These are phyloP conservation scores for Russula foetens DNA, from an alignment of 768 basidiomycete genomes.

Conservation along the genomic window DNA sequence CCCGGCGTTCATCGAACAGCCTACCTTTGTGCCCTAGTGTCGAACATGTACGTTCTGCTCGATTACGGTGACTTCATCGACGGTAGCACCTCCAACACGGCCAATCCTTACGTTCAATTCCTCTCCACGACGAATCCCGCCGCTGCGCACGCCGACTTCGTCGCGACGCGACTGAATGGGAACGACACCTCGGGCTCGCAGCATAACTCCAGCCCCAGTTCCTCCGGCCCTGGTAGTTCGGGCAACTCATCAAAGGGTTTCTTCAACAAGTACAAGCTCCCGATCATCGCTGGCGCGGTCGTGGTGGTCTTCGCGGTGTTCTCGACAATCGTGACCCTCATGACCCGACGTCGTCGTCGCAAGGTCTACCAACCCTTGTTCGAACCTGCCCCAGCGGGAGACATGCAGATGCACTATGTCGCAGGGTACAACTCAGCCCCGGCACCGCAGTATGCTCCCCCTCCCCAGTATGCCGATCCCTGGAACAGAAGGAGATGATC, in stretches of 20 bases:
- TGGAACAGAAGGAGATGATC: neutral
- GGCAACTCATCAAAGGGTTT: neutral
- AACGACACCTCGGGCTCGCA: slow-evolving; percentile 1
- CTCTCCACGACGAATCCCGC: slow-evolving; percentile 40
- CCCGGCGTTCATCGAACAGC: no score
- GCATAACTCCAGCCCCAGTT: neutral
- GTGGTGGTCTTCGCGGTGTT: neutral
- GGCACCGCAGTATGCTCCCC: no score
- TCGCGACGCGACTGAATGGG: slow-evolving; percentile 2
- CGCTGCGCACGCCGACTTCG: slow-evolving; percentile 5
- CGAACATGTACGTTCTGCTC: slow-evolving; percentile 56
- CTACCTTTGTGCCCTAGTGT: slow-evolving; percentile 37
- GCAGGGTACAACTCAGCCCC: neutral
- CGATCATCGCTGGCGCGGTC: neutral
- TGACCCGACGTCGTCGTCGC: neutral
- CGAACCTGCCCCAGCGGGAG: neutral
- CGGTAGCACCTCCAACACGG: slow-evolving; percentile 29
- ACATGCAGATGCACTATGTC: slow-evolving; percentile 10
- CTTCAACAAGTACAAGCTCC: slow-evolving; percentile 6
- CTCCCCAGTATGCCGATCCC: slow-evolving; percentile 10
- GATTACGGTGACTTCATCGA: slow-evolving; percentile 56
- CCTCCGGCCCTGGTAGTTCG: neutral
- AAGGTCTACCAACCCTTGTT: slow-evolving; percentile 1
- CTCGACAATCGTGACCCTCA: neutral
- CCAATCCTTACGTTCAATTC: slow-evolving; percentile 52